A percentile compares a stretch with the other conserved stretches of the same genome.
Conservation (phyloP, 768 basidiomycete species). For the Hericium rajendrae region DNA sequence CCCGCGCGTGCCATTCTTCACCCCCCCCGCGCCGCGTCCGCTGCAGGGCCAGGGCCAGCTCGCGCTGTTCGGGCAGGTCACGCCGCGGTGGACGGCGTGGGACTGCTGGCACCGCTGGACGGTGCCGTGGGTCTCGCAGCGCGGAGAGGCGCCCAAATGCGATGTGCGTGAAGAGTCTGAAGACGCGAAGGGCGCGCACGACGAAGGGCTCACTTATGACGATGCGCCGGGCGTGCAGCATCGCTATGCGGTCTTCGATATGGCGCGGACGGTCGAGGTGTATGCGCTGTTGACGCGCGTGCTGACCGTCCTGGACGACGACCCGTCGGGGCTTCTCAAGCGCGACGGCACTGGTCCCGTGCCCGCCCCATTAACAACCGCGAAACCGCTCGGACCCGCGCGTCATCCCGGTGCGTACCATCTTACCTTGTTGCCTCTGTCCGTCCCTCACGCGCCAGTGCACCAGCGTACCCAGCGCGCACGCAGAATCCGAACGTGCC, state of each 20-base stretch:
- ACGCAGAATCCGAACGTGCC: slow-evolving; percentile 9
- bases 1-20: too few relatives aligned
- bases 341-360: neutral
- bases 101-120: slow-evolving; percentile 16
- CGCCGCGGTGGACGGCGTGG: slow-evolving; percentile 8
- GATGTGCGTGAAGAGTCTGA: neutral
- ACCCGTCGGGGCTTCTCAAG: neutral
- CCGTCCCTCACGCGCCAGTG: neutral
- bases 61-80: too few relatives aligned
- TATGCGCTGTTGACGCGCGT: slow-evolving; percentile 5
- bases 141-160: neutral
- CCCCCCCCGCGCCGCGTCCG: too few relatives aligned
- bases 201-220: neutral
- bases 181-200: neutral
- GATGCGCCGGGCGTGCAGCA: slow-evolving; percentile 14
- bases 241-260: slow-evolving; percentile 4
- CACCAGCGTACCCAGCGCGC: slow-evolving; percentile 9
- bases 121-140: slow-evolving; percentile 10
- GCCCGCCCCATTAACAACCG: neutral
- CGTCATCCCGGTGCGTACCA: slow-evolving; percentile 12
- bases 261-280: slow-evolving; percentile 7
- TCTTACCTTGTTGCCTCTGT: neutral
- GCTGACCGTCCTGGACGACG: neutral
- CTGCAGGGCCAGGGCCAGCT: neutral
- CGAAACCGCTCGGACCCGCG: neutral